Base-by-base conservation (phyloP, 352 stramenopile species). In the Paralagenidium karlingii region DNA sequence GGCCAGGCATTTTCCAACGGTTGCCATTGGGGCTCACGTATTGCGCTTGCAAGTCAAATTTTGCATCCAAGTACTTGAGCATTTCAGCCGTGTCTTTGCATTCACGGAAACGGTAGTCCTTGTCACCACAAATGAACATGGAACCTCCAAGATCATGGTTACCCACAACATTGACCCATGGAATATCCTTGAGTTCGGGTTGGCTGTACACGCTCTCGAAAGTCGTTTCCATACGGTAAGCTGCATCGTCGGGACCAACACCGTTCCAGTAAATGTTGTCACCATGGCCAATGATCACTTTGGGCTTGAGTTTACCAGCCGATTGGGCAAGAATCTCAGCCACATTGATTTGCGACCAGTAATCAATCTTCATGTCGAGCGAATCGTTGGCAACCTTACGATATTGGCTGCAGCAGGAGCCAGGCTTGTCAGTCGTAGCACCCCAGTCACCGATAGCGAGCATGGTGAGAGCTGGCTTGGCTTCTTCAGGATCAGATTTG, bases 181-280 rank as follows among this genome's bases (percentile, higher is more conserved):
- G 68, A 46, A 92, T 81, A 12, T 57, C 65, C 3, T 68, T 50
- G 9, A 92, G 68, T 45, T 64, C 64, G 8, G 64, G 59, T 11
- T 89, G 73, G 58, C 82, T 71, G 55, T 92, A 92, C 49, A 88
- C 74, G n/a, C 63, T 61, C 29, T 92, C 79, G 37, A 90, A 92
- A 15, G 76, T 90, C 37, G 62, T 63, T 36, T 86, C 67, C 76
- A 92, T 90, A 38, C 75, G 76, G 50, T 82, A 85, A 25, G 45
- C 60, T 32, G 84, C 83, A 32, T 92, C 76, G 8, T 77, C 63
- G 3, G 66, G 63, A 18, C 75, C 78, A 3, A 71, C 75, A 16
- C 78, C 78, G 55, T 89, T 87, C 75, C 75, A 91, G 73, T 91
- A 91, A 25, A 89, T 74, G 60, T 91, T 91, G 58, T 91, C 78